These are phyloP conservation scores for Carex scoparia DNA, from an alignment of 176 grass and related monocot species.

Conservation along the genomic window DNA sequence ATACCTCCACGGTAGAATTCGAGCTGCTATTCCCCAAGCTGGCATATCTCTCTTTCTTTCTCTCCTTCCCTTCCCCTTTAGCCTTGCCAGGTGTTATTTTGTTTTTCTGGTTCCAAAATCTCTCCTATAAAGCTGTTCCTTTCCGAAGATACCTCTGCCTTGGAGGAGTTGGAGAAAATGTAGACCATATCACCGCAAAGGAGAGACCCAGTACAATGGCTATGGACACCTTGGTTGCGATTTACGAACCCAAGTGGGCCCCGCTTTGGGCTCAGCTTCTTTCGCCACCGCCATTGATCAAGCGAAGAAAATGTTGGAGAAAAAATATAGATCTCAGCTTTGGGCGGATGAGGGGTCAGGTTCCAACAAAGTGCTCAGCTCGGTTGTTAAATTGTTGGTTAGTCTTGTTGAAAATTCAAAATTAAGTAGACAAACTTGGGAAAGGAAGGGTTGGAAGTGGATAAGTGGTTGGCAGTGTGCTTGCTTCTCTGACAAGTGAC, in stretches of 20 bases:
- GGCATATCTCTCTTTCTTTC: conserved; percentile 27
- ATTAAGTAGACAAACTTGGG: background rate
- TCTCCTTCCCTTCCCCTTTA: conserved; percentile 23
- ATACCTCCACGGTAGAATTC: conserved; percentile 18
- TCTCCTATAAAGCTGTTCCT: conserved; percentile 63
- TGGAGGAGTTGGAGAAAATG: conserved; percentile 55
- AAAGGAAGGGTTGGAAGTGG: background rate
- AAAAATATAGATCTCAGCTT: conserved; percentile 14
- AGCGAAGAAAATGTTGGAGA: background rate
- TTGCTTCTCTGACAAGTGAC: conserved; percentile 15
- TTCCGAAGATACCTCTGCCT: conserved; percentile 56
- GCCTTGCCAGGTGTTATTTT: conserved; percentile 24
- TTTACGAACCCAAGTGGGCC: conserved; percentile 52
- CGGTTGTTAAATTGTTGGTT: background rate
- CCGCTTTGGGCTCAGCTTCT: conserved; percentile 36
- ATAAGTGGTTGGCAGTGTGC: conserved; percentile 15
- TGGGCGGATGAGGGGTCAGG: background rate
- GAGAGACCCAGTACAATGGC: conserved; percentile 74
- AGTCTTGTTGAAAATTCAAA: conserved; percentile 5
- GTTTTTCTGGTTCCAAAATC: conserved; percentile 32
- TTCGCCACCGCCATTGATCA: conserved; percentile 47
- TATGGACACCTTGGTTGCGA: conserved; percentile 54
- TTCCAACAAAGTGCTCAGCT: too few relatives aligned
- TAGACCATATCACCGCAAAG: conserved; percentile 69
- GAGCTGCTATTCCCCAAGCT: conserved; percentile 23